Base-by-base conservation (phyloP, 805 yeast genomes). In the Saccharomycopsis vini region DNA sequence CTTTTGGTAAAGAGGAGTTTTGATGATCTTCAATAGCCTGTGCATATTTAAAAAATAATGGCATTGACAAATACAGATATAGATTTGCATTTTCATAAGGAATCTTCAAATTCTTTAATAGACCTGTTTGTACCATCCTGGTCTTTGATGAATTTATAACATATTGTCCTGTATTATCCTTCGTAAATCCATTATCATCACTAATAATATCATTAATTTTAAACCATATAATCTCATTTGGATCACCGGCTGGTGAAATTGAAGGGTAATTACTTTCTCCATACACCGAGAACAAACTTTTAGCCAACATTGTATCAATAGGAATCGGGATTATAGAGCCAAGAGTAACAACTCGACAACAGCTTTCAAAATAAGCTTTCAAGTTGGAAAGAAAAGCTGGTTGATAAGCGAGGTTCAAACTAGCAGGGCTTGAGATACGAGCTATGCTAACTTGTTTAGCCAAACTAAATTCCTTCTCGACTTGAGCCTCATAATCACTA, bases 171-270 rank as follows among this genome's bases (percentile, higher is more conserved):
- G 38, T 32, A 3, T 34, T 28, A 10, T 39, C 18, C 49, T 57
- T 4, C 19, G 40, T 41, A 23, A 50, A 42, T 3, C 49, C 50
- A 2, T 54, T 53, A 3, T 54, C 60, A 2, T 62, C 56, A 2
- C 60, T 66, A 4, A 63, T 55, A 3, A 79, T 64, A 5, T 73
- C 80, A 2, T 74, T 67, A 2, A 90, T 73, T 52, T 74, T 75
- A 61, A 88, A 90, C 96, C 96, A 90, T 0, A 88, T 95, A 16
- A 89, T 72, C 0, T 75, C 66, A 56, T 88, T 86, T 1, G 84
- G 77, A 19, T 68, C 68, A 0, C 85, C 86, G 2, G 64, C 60
- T 0, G 88, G 87, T 2, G 75, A 61, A 3, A 68, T 62, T 2
- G 59, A 59, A 1, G 66, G 65, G 12, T 56, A 56, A 3, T 43